Percentiles rank a stretch among this genome's conserved stretches.
phyloP scores from a whole-genome alignment of 495 filamentous ascomycete species.

The Penicillium longicatenatum region DNA sequence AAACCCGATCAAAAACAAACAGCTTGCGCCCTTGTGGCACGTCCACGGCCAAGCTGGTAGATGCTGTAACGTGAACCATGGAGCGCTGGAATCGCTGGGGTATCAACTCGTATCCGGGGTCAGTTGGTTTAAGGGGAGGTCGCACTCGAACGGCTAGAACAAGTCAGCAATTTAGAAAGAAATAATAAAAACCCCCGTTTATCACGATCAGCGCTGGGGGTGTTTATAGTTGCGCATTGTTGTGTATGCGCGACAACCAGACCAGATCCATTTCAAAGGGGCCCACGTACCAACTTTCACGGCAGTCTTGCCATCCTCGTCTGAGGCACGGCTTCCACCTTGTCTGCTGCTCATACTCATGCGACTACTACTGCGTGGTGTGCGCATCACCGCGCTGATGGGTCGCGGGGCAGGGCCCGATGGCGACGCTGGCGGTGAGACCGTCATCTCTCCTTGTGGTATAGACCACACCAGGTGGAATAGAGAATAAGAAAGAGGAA shows the following conservation, averaged over 20 bases:
- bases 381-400: conserved; percentile 82
- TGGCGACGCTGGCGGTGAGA: conserved; percentile 62
- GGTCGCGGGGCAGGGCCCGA: conserved; percentile 65
- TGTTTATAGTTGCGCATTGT: neutral
- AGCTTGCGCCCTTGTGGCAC: conserved; percentile 89
- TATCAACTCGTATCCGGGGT: conserved; percentile 92
- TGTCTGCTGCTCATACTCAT: conserved; percentile 83
- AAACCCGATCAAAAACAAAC: conserved; percentile 95
- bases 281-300: conserved; percentile 94
- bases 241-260: neutral
- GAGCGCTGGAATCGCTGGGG: conserved; percentile 93
- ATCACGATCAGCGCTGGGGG: neutral
- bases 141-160: conserved; percentile 85
- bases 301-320: conserved; percentile 93
- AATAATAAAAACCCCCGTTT: neutral
- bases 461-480: conserved; percentile 31
- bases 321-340: conserved; percentile 83
- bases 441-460: conserved; percentile 41
- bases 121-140: conserved; percentile 77
- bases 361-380: conserved; percentile 82
- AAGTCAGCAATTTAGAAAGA: conserved; percentile 7
- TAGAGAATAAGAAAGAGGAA: conserved; percentile 11
- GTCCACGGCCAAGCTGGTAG: conserved; percentile 84
- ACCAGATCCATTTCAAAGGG: conserved; percentile 14
- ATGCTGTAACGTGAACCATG: conserved; percentile 84